Percentiles rank a stretch among this genome's conserved stretches.
phyloP scores from a whole-genome alignment of 495 filamentous ascomycete species.

The Parmelia sp. region DNA sequence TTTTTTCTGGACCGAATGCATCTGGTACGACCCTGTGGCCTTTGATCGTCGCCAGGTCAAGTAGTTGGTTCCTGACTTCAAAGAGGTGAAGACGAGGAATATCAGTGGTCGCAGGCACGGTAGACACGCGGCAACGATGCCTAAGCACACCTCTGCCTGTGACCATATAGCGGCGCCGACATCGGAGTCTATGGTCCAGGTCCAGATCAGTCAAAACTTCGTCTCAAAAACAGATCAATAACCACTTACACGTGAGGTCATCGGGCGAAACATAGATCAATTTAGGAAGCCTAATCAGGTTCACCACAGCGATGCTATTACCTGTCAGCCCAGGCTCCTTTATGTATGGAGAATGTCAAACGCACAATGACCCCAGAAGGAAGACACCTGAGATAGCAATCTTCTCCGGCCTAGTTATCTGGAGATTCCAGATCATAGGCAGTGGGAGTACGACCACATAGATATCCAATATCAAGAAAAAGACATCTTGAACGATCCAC shows the following conservation, averaged over 20 bases:
- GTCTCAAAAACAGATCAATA: neutral
- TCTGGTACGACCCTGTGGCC: neutral
- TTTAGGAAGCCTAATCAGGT: neutral
- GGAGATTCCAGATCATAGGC: constrained; percentile 7
- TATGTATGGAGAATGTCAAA: neutral
- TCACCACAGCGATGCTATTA: neutral
- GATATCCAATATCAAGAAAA: neutral
- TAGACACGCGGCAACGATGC: constrained; percentile 4
- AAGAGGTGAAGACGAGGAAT: neutral
- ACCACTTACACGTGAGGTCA: neutral
- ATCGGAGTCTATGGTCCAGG: neutral
- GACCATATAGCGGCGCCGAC: constrained; percentile 1
- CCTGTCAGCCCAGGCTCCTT: neutral
- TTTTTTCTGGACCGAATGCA: constrained; percentile 1
- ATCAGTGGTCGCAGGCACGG: neutral
- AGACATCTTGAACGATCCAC: neutral
- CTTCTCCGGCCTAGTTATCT: neutral
- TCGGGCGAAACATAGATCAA: neutral
- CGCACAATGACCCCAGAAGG: constrained; percentile 2
- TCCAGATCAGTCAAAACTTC: neutral
- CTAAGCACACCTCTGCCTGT: constrained; percentile 2
- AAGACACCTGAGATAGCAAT: neutral
- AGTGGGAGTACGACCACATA: neutral
- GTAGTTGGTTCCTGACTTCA: neutral
- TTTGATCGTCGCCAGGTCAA: constrained; percentile 1